Evolutionary conservation across 2,329 filamentous ascomycete genomes (phyloP), one percentile per base, ranked within the genome.

Genomic region (Albophoma yamanashiensis): DNA sequence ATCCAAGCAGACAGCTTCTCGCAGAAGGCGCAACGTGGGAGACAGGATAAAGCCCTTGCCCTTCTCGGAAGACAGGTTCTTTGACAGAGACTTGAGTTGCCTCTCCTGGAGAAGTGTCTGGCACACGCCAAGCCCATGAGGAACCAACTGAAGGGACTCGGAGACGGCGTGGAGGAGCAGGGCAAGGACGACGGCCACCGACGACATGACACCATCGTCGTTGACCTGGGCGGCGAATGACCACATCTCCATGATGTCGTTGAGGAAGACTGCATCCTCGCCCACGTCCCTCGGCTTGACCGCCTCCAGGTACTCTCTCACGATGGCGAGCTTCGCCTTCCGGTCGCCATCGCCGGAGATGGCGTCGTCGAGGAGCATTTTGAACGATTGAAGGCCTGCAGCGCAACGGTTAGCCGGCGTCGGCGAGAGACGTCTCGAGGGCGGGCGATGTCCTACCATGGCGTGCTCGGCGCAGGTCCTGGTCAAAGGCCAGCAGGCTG

Each of bases 231-330:
- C 85, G 4, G 89, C 92, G 75, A 89, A 92, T 56, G 85, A 86
- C 93, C 93, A 97, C 61, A 87, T 91, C 67, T 95, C 89, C 75
- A 95, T 89, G 45, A 97, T 76, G 67, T 96, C 91, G 2, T 82
- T 76, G 38, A 97, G 82, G 66, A 87, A 91, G 31, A 87, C 78
- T 8, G 82, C 79, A 60, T 78, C 75, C 59, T 78, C 73, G 55
- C 71, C 69, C 58, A 71, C 69, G 58, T 77, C 74, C 65, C 73
- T 72, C 1, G 82, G 80, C 65, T 78, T 80, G 59, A 80, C 75
- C 9, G 77, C 74, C 55, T 85, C 78, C 56, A 94, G 82, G 69
- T 88, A 94, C 65, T 89, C 84, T 64, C 80, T 80, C 39, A 93
- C 76, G 58, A 93, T 87, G 69, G 75, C 75, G 70, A 76, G 74